A percentile compares a stretch with the other conserved stretches of the same genome.
Evolutionary conservation across 78 protist species (phyloP).

Genomic region (Paratrimastix pyriformis): DNA sequence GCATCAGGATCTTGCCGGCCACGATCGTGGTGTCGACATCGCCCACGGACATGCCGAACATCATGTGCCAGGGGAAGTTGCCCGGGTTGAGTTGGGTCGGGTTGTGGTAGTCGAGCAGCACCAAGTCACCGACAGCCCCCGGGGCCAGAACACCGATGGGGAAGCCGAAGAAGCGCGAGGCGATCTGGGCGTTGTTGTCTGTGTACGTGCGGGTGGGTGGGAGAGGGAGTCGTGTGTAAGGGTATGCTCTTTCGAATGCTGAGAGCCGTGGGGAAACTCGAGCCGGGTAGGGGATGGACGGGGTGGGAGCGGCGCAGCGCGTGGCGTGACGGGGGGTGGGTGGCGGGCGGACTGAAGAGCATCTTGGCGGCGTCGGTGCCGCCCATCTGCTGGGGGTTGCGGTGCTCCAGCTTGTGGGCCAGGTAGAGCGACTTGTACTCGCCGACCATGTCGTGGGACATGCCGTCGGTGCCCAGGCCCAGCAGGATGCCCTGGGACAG

Average conservation of each 20-base stretch:
- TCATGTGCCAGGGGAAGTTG: slow-evolving; percentile 43
- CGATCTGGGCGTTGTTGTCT: slow-evolving; percentile 16
- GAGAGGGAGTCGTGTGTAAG: no score
- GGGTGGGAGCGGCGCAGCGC: no score
- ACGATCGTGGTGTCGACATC: slow-evolving; percentile 27
- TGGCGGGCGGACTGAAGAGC: no score
- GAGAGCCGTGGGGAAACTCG: no score
- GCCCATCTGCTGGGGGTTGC: slow-evolving; percentile 25
- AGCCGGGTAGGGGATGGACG: no score
- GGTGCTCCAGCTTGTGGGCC: slow-evolving; percentile 19
- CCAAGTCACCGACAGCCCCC: slow-evolving; percentile 34
- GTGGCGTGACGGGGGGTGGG: no score
- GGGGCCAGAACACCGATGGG: slow-evolving; percentile 14
- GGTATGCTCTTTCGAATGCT: no score
- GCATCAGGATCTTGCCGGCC: slow-evolving; percentile 30
- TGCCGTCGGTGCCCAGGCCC: slow-evolving; percentile 40
- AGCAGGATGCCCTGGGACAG: slow-evolving; percentile 9
- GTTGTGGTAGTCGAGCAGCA: slow-evolving; percentile 14
- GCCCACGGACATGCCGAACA: slow-evolving; percentile 21
- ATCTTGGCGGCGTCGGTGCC: not conserved
- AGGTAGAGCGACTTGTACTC: slow-evolving; percentile 19
- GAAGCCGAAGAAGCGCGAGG: slow-evolving; percentile 8
- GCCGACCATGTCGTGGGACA: slow-evolving; percentile 34
- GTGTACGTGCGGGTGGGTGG: no score
- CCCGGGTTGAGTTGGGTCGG: slow-evolving; percentile 28